Evolutionary conservation across 1,139 yeast genomes (phyloP), one percentile per base, ranked within the genome.

Genomic region (Blastobotrys malaysiensis): DNA sequence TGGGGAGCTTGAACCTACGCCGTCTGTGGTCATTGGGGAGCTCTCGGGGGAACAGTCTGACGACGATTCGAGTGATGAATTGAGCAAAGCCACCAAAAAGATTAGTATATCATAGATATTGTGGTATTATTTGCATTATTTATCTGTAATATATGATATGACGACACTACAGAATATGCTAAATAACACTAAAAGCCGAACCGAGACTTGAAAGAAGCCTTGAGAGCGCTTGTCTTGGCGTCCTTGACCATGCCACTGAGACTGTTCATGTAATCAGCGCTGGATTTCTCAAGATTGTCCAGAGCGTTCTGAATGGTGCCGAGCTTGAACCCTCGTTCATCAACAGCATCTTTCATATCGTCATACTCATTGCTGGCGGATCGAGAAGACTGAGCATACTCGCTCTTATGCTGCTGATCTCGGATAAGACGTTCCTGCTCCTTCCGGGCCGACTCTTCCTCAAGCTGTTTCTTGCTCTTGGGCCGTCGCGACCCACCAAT

Each of bases 401-500:
- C 45, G 3, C 46, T 16, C 11, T 47, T n/a, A 16, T 31, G 46
- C 20, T 26, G 43, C 11, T 44, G 43, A 7, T 49, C 31, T 21
- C 52, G 52, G 11, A 59, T 46, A 27, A 61, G 54, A 27, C 63
- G 51, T 16, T 57, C 62, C 54, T 62, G 65, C 48, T 63, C 67
- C 19, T 56, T 51, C 2, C 56, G 51, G 1, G 61, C 56, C 14
- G 59, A 54, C 53, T 65, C 68, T 55, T 64, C 66, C 44, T 63
- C 69, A 20, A 65, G 57, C 57, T 59, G 62, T 14, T 66, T 59
- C 49, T 68, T 63, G 11, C 73, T 63, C 53, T 65, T 70, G 18
- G 75, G 74, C 9, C 77, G 65, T 18, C 71, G 63, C 4, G 72
- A 68, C 4, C 77, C 77, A 4, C 75, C 76, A 52, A 75, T 67